Evolutionary conservation across 1,139 yeast species (phyloP).

Genomic region (Kodamaea plutei): DNA sequence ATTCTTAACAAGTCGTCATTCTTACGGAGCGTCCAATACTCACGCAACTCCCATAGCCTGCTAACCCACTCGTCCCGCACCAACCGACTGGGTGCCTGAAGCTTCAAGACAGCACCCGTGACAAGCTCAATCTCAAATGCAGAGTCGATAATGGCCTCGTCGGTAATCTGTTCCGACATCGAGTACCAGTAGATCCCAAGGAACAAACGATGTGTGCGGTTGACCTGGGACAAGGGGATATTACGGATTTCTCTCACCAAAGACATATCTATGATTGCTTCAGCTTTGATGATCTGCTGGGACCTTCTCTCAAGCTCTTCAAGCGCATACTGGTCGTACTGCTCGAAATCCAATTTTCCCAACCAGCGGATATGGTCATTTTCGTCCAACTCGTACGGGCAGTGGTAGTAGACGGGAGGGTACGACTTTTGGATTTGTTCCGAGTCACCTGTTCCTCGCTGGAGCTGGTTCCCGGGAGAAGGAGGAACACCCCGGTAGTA

Average conservation of each 20-base stretch:
- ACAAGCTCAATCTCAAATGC: conserved; percentile 51
- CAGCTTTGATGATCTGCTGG: conserved; percentile 52
- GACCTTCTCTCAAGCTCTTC: conserved; percentile 62
- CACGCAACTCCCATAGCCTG: conserved; percentile 38
- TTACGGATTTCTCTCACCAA: conserved; percentile 38
- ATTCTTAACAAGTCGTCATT: conserved; percentile 39
- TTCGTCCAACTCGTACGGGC: conserved; percentile 47
- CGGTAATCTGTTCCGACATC: conserved; percentile 17
- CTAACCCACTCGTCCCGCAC: conserved; percentile 66
- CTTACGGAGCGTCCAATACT: conserved; percentile 58
- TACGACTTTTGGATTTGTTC: conserved; percentile 12
- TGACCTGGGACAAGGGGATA: conserved; percentile 24
- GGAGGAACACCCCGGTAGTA: conserved; percentile 63
- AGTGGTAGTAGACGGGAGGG: conserved; percentile 40
- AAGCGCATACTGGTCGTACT: conserved; percentile 54
- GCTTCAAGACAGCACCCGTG: conserved; percentile 44
- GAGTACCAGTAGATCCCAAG: conserved; percentile 45
- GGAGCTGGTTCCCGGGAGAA: conserved; percentile 32
- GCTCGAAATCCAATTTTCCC: conserved; percentile 37
- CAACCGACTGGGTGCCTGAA: conserved; percentile 52
- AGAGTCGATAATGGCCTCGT: conserved; percentile 35
- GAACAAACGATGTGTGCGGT: conserved; percentile 32
- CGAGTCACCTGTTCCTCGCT: conserved; percentile 16
- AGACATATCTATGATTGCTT: conserved; percentile 58
- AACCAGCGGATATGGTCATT: conserved; percentile 63